phyloP scores from a whole-genome alignment of 73 alveolate genomes.

The Halteria grandinella region DNA sequence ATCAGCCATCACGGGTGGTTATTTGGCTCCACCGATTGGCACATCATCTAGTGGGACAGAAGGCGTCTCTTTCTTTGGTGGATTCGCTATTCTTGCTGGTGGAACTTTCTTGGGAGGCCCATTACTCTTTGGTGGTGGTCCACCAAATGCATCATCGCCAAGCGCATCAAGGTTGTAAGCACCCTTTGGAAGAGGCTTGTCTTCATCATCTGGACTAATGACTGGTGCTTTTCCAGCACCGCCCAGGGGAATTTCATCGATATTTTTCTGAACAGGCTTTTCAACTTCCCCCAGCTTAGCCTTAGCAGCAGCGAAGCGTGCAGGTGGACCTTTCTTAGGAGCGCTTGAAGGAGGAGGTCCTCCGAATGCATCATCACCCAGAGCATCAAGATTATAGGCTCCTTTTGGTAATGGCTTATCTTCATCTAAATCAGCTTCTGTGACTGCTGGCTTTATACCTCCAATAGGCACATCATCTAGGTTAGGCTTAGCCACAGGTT shows the following conservation, averaged over 20 bases:
- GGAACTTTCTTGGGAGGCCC: slow-evolving; percentile 29
- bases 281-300: slow-evolving; percentile 31
- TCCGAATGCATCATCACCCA: slow-evolving; percentile 41
- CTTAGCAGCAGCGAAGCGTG: neutral
- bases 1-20: neutral
- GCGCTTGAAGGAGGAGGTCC: too few relatives aligned
- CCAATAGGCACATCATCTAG: slow-evolving; percentile 36
- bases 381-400: slow-evolving; percentile 37
- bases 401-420: slow-evolving; percentile 31
- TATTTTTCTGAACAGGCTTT: neutral
- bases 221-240: neutral
- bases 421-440: neutral
- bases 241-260: slow-evolving; percentile 24
- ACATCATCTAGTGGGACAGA: slow-evolving; percentile 15
- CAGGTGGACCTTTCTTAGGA: slow-evolving; percentile 33
- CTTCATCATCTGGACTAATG: too few relatives aligned
- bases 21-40: slow-evolving; percentile 30
- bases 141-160: slow-evolving; percentile 22
- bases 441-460: neutral
- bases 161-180: slow-evolving; percentile 7
- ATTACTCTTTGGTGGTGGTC: neutral
- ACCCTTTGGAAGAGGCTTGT: too few relatives aligned
- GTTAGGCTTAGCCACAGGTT: too few relatives aligned
- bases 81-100: too few relatives aligned
- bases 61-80: too few relatives aligned